These are phyloP conservation scores for Leucocoprinus leucothites DNA, from an alignment of 768 basidiomycete genomes.

Conservation along the genomic window DNA sequence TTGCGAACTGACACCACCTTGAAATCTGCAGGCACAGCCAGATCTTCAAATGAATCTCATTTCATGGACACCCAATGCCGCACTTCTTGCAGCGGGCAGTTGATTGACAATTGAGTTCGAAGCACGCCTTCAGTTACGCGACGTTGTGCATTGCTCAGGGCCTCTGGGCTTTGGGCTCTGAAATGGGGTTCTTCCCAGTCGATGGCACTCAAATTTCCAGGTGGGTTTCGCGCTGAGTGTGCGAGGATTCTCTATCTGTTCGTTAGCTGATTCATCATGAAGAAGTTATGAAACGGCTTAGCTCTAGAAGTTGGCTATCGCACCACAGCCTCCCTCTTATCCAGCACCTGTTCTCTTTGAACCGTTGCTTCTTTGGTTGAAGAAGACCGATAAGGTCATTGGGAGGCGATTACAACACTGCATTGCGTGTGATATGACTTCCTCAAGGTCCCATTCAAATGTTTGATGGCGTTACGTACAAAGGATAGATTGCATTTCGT, in stretches of 20 bases:
- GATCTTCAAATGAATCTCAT: neutral
- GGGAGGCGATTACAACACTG: neutral
- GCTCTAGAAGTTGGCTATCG: neutral
- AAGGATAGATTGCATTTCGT: slow-evolving; percentile 1
- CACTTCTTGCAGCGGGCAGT: neutral
- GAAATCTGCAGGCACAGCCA: neutral
- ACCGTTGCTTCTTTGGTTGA: neutral
- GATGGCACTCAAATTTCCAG: neutral
- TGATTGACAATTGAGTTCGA: neutral
- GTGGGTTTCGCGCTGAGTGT: neutral
- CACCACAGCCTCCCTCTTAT: neutral
- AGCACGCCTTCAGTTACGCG: neutral
- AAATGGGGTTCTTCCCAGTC: neutral
- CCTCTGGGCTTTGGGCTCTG: neutral
- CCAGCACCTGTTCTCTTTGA: neutral
- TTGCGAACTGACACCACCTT: neutral
- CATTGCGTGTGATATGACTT: slow-evolving; percentile 3
- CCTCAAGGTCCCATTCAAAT: slow-evolving; percentile 7
- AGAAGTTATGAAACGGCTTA: neutral
- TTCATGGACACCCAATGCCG: neutral
- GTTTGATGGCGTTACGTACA: slow-evolving; percentile 2
- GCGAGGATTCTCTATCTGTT: neutral
- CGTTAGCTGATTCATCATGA: neutral
- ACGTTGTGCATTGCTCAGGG: neutral
- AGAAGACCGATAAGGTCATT: slow-evolving; percentile 5